Percentiles rank a stretch among this genome's conserved stretches.
These are phyloP conservation scores for Zizania palustris DNA, from an alignment of 202 grass and related monocot species.

Conservation along the genomic window DNA sequence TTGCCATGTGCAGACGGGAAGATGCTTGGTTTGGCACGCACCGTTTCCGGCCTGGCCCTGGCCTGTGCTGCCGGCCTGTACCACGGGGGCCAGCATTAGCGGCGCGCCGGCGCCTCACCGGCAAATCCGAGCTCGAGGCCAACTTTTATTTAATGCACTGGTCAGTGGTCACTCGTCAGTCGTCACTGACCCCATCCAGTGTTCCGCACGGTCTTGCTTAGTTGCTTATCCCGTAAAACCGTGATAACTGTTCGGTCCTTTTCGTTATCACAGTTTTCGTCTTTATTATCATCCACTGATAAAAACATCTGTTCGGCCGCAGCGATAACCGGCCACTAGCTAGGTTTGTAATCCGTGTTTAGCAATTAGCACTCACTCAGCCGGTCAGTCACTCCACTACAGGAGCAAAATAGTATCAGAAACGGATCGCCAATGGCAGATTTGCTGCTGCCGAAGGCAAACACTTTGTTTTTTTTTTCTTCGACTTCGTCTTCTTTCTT, in stretches of 20 bases:
- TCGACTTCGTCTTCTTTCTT: background rate
- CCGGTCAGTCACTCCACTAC: too few species aligned
- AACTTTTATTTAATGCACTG: slow-evolving; percentile 16
- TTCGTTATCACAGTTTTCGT: too few species aligned
- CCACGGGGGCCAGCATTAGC: background rate
- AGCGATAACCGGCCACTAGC: too few species aligned
- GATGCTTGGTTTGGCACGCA: slow-evolving; percentile 14
- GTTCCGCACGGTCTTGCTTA: background rate
- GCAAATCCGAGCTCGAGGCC: background rate
- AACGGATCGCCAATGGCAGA: background rate
- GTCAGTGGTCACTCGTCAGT: too few species aligned
- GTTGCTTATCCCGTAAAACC: too few species aligned
- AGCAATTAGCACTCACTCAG: too few species aligned
- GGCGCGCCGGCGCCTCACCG: background rate
- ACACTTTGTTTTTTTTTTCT: background rate
- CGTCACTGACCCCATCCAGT: background rate
- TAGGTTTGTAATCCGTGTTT: too few species aligned
- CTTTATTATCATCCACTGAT: too few species aligned
- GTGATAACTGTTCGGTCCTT: too few species aligned
- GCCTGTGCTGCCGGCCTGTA: too few species aligned
- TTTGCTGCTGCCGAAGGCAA: background rate
- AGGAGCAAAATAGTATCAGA: background rate
- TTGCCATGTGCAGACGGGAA: slow-evolving; percentile 25
- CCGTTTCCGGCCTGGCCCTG: background rate
- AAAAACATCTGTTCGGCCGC: too few species aligned